Conservation (phyloP, 2,329 filamentous ascomycete species). For the Lecanicillium sp. region DNA sequence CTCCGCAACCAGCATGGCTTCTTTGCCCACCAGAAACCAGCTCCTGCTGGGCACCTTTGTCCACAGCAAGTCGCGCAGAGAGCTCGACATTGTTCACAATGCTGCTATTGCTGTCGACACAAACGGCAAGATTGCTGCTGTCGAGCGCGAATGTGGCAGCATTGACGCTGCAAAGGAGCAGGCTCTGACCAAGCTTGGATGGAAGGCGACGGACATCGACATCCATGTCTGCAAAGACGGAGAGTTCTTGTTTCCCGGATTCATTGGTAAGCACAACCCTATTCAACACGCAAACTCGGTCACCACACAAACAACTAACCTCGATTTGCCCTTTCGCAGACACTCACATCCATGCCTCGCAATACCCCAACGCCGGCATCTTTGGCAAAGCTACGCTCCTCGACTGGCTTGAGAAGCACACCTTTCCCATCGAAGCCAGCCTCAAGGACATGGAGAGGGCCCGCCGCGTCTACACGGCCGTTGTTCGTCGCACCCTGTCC, state of each 20-base stretch:
- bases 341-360: conserved; percentile 89
- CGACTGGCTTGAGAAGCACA: conserved; percentile 90
- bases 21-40: conserved; percentile 25
- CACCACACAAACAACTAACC: not conserved
- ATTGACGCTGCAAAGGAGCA: conserved; percentile 20
- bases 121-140: conserved; percentile 39
- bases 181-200: conserved; percentile 35
- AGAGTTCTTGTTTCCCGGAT: conserved; percentile 78
- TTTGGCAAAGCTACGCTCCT: conserved; percentile 91
- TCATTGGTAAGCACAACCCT: conserved; percentile 50
- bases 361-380: conserved; percentile 89
- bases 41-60: conserved; percentile 48
- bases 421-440: conserved; percentile 83
- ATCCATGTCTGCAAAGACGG: conserved; percentile 31
- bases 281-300: not conserved
- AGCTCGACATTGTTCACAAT: conserved; percentile 43
- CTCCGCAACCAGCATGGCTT: conserved; percentile 1
- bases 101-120: conserved; percentile 42
- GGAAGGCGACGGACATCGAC: conserved; percentile 30
- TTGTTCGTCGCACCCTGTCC: conserved; percentile 71
- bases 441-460: conserved; percentile 57
- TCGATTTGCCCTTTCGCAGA: conserved; percentile 41
- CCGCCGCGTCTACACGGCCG: conserved; percentile 63
- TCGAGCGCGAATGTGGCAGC: conserved; percentile 29
- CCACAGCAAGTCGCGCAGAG: conserved; percentile 37